Evolutionary conservation across 2,329 filamentous ascomycete species (phyloP), one percentile per base, ranked within the genome.

Genomic region (Chaetoscypha palmicola): DNA sequence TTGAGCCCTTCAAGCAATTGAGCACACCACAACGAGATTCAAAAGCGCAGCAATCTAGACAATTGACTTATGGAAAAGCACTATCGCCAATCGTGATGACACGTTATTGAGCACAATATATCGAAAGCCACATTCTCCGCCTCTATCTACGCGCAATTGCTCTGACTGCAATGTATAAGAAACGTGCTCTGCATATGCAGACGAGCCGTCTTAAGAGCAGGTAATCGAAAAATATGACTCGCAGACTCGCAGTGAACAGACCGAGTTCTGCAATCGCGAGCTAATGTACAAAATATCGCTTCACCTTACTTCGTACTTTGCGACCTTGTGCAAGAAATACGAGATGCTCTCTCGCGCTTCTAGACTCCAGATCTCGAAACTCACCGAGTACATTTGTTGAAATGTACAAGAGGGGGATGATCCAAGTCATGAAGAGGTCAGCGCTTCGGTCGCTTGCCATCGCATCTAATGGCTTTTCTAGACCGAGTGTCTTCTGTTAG

Each of bases 171-270:
- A 4, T 23, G 34, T 10, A 37, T 20, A 22, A 34, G 20, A 10
- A 37, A 21, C 34, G 17, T 37, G 34, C 34, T 21, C 20, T 37
- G 34, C 34, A 37, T 37, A 37, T 37, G 34, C 34, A n/a, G 5
- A 16, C 9, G 34, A 16, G 2, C 11, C 20, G n/a, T 17, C n/a
- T 10, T 14, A 16, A 17, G 10, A 37, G 3, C 20, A 22, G 3
- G 23, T 12, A 11, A 20, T 21, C 11, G 20, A 23, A 9, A 8
- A 22, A 10, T 37, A 37, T 37, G 34, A 37, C 34, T 37, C 34
- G 34, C 34, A 23, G 20, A 16, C 3, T n/a, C n/a, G n/a, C n/a
- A n/a, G n/a, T n/a, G 23, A 37, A 16, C 17, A 21, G 16, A 3
- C 19, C 20, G 17, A 14, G 34, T 5, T 12, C 4, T 28, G 24